Evolutionary conservation across 768 basidiomycete species (phyloP), one percentile per base, ranked within the genome.

Genomic region (Collybia mongolica): DNA sequence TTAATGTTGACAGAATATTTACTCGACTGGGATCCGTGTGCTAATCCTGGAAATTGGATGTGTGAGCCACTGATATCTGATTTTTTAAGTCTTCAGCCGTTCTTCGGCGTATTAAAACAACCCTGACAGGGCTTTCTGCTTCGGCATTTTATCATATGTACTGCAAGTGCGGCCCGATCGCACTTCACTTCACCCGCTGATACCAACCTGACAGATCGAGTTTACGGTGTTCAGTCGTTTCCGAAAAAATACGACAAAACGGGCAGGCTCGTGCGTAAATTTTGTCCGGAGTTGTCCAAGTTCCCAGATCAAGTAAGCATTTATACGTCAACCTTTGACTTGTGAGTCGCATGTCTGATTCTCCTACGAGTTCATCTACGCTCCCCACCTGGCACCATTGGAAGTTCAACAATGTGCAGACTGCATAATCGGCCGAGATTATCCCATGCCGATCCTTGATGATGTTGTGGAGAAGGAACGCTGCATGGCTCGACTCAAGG

Each of bases 221-320:
- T 52, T 46, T 52, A 49, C 39, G 51, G 51, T 37, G 46, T 52
- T 15, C 23, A 49, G 41, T 52, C 51, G 17, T 52, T 52, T 39
- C 51, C 51, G 39, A 52, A 49, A 36, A 52, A 48, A 48, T 52
- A 48, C 51, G 51, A 52, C 39, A 52, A 52, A 42, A 52, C 51
- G 18, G 51, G 51, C 8, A 52, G 28, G 36, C 39, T 52, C 20
- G 45, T 51, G 14, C 46, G 50, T 14, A 51, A 51, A 46, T 51
- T 48, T 28, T 51, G 46, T 39, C 50, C 50, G 38, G 50, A 52
- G 39, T 39, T 52, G 23, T 15, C 51, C 19, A 38, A 48, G 22
- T 52, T 48, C 24, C 51, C 51, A 15, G 51, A 52, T 41, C 35
- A 52, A 32, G 51, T 52, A 42, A 52, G 47, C 18, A 24, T 51